A percentile compares a stretch with the other conserved stretches of the same genome.
Conservation (phyloP, 164 flowering plant genomes). For the Paratinospora sagittata region DNA sequence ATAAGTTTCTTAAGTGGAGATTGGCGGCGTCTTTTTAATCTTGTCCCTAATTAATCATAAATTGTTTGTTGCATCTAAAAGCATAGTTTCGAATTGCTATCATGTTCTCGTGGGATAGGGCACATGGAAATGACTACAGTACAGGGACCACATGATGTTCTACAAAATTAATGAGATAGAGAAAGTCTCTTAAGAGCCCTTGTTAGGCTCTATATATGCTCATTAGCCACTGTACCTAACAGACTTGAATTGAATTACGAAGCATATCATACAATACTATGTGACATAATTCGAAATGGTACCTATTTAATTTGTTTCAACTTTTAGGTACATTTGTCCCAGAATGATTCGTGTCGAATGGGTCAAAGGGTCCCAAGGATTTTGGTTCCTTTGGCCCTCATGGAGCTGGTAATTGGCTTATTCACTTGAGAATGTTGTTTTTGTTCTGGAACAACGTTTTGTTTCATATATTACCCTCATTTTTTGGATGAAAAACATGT, state of each 20-base stretch:
- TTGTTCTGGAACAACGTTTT: not conserved
- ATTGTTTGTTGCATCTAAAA: not conserved
- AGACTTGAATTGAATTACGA: not conserved
- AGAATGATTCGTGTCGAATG: not conserved
- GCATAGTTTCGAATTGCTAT: not conserved
- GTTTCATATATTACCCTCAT: not conserved
- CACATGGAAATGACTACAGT: not conserved
- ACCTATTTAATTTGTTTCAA: not conserved
- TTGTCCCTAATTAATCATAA: not conserved
- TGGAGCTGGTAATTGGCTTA: not conserved
- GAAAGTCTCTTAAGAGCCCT: not conserved
- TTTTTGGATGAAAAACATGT: conserved; percentile 3
- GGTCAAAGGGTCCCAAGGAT: not conserved
- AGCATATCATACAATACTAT: not conserved
- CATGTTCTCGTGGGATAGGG: no score
- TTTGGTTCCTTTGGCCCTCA: not conserved
- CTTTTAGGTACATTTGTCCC: not conserved
- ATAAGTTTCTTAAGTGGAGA: conserved; percentile 8
- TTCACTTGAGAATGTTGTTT: not conserved
- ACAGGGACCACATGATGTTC: conserved; percentile 1
- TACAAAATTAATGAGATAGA: not conserved
- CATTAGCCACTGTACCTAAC: conserved; percentile 1
- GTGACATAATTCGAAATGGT: not conserved
- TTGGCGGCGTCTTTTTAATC: conserved; percentile 1
- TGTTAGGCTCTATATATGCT: not conserved